phyloP scores from a whole-genome alignment of 2,329 filamentous ascomycete species.

The Hymenoscyphus salicellus region DNA sequence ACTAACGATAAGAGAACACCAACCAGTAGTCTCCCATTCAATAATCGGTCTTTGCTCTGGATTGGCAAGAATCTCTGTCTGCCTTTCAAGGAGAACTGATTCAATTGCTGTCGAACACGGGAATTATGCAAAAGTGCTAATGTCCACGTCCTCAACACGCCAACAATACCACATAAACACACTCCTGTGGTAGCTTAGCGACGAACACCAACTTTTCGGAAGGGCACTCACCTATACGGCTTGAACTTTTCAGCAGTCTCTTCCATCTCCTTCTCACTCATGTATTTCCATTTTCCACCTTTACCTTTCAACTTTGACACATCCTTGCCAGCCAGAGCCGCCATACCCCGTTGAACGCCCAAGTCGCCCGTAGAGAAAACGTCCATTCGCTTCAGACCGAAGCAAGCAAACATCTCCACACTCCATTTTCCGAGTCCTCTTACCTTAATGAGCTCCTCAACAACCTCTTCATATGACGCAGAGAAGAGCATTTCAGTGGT shows the following conservation, averaged over 20 bases:
- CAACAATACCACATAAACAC: conserved; percentile 99
- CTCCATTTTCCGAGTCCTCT: conserved; percentile 86
- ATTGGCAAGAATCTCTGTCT: too few species aligned
- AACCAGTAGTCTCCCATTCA: too few species aligned
- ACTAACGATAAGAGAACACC: too few species aligned
- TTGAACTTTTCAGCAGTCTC: conserved; percentile 75
- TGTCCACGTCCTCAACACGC: conserved; percentile 76
- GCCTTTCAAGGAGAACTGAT: too few species aligned
- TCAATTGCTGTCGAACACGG: too few species aligned
- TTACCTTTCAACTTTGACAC: conserved; percentile 80
- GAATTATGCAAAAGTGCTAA: conserved; percentile 45
- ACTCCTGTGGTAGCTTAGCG: conserved; percentile 50
- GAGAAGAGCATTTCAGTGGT: conserved; percentile 71
- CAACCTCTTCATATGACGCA: conserved; percentile 80
- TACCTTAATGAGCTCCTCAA: conserved; percentile 79
- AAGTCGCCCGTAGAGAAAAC: conserved; percentile 90
- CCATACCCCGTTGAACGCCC: conserved; percentile 92
- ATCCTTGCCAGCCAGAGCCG: conserved; percentile 78
- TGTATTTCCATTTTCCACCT: conserved; percentile 97
- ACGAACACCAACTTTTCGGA: not conserved
- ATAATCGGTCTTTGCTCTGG: too few species aligned
- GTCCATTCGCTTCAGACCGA: conserved; percentile 90
- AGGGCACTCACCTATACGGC: conserved; percentile 64
- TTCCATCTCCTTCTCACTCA: conserved; percentile 89
- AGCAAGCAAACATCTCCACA: conserved; percentile 97